Evolutionary conservation across 345 rosid species (phyloP).

Genomic region (Citrus sp.): DNA sequence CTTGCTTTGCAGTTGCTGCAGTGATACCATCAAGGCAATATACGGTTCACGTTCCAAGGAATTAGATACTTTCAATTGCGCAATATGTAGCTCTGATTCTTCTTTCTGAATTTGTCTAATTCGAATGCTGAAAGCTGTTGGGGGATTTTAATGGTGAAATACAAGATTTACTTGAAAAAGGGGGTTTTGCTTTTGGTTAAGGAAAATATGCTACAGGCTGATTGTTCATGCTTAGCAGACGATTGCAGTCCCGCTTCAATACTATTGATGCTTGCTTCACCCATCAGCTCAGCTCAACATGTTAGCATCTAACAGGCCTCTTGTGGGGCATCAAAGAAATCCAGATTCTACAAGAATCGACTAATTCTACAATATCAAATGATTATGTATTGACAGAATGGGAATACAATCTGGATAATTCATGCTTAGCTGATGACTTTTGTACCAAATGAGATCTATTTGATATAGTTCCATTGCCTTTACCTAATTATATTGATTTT

Average conservation of each 20-base stretch:
- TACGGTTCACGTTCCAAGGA: constrained; percentile 66
- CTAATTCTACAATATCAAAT: background rate
- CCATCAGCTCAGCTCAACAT: background rate
- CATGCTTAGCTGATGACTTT: background rate
- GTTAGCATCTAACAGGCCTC: background rate
- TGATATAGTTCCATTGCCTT: background rate
- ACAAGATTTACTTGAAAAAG: background rate
- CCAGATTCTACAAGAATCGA: background rate
- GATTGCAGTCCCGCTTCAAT: background rate
- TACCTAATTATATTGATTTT: background rate
- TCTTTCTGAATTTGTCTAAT: background rate
- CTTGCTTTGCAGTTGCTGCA: constrained; percentile 49
- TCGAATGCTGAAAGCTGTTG: background rate
- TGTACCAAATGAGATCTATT: background rate
- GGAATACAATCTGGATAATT: background rate
- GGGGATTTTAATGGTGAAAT: background rate
- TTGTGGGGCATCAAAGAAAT: background rate
- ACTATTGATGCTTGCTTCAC: background rate
- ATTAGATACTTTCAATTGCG: constrained; percentile 48
- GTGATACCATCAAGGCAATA: constrained; percentile 66
- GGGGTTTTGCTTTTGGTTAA: background rate
- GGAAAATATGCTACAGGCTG: background rate
- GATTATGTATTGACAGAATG: background rate
- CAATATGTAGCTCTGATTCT: constrained; percentile 30
- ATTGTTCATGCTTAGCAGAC: background rate